Evolutionary conservation across 2,329 filamentous ascomycete species (phyloP), one percentile per base, ranked within the genome.

Genomic region (Pseudohalonectria lignicola): DNA sequence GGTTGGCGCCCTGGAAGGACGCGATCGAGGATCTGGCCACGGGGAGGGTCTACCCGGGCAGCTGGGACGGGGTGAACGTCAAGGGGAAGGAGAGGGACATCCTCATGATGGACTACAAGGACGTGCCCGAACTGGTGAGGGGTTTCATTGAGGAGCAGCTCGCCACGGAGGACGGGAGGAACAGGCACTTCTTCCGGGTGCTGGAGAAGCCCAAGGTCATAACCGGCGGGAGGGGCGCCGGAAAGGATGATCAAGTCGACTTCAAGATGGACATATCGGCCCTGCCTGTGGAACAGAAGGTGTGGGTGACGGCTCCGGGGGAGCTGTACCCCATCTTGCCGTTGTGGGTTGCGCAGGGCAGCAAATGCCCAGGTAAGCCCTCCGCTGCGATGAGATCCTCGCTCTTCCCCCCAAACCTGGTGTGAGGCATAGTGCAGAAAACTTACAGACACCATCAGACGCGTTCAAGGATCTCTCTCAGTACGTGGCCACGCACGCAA

Each of bases 321-420:
- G 61, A 61, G 13, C 51, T 63, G n/a, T 63, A 64, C 40, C 55
- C 56, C 19, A 52, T 62, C n/a, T 38, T 63, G 36, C 61, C 60
- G 34, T 45, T 64, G 20, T 64, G 53, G 48, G 60, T 61, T 0
- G 58, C 61, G 16, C 49, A 52, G 31, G 51, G 45, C 7, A 50
- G 44, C 23, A 53, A 56, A 25, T 63, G 60, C 42, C 48, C 58
- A 35, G 54, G 56, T 55, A 36, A 37, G 44, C 39, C 23, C 23
- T 26, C 23, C 12, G 23, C 23, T 26, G n/a, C n/a, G n/a, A n/a
- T n/a, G n/a, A n/a, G n/a, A n/a, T n/a, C n/a, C n/a, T n/a, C n/a
- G n/a, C n/a, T n/a, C n/a, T n/a, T n/a, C n/a, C n/a, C n/a, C n/a
- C n/a, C n/a, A n/a, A n/a, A n/a, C n/a, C n/a, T n/a, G n/a, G n/a